These are phyloP conservation scores for Populus hybrid DNA, from an alignment of 441 rosid species.

Conservation along the genomic window DNA sequence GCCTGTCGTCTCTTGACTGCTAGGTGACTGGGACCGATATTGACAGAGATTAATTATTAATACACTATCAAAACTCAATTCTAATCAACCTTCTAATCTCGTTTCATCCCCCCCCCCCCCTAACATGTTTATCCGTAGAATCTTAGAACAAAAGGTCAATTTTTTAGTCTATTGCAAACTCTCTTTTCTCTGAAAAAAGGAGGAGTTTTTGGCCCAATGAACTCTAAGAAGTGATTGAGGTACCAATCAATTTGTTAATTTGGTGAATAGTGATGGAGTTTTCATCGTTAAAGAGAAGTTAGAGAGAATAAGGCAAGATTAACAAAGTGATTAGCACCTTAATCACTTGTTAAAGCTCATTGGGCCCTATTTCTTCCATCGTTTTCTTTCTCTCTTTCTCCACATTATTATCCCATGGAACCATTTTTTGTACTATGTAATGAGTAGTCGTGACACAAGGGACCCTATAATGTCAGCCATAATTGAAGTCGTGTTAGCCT, in stretches of 20 bases:
- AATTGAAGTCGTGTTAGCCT: conserved; percentile 13
- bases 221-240: too few relatives aligned
- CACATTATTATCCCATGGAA: neutral
- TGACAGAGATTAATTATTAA: too few relatives aligned
- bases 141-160: too few relatives aligned
- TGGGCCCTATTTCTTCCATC: too few relatives aligned
- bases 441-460: neutral
- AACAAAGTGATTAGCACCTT: too few relatives aligned
- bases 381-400: neutral
- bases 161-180: too few relatives aligned
- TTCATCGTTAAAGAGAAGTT: too few relatives aligned
- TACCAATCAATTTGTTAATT: too few relatives aligned
- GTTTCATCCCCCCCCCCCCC: neutral
- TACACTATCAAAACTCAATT: neutral
- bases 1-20: neutral
- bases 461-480: conserved; percentile 9
- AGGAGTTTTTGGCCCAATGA: too few relatives aligned
- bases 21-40: neutral
- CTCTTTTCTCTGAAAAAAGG: too few relatives aligned
- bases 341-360: neutral
- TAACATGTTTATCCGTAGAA: neutral
- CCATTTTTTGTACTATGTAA: neutral
- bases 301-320: too few relatives aligned
- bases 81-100: neutral
- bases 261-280: too few relatives aligned